Percentiles rank a stretch among this genome's conserved stretches.
phyloP scores from a whole-genome alignment of 768 basidiomycete genomes.

The Lactarius hatsudake region DNA sequence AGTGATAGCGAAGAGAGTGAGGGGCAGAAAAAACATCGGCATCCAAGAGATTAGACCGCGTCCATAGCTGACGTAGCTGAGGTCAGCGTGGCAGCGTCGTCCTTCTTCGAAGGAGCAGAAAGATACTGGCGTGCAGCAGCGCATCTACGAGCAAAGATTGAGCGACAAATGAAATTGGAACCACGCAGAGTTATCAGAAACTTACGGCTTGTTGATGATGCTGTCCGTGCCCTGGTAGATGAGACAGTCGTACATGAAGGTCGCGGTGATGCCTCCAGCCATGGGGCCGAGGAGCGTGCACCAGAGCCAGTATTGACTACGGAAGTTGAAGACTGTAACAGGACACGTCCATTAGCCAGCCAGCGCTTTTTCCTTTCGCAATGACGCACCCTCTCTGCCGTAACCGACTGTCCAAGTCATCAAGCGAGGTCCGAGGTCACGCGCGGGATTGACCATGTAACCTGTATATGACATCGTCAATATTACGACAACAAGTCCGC shows the following conservation, averaged over 20 bases:
- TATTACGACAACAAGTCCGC: too few species aligned
- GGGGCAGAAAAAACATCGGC: background rate
- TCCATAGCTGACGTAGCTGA: background rate
- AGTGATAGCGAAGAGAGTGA: too few species aligned
- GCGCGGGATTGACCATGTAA: conserved; percentile 64
- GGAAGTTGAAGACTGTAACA: conserved; percentile 38
- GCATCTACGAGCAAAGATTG: background rate
- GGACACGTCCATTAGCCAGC: background rate
- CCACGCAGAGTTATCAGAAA: background rate
- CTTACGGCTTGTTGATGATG: conserved; percentile 52
- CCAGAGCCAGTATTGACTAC: conserved; percentile 73
- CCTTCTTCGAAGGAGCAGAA: background rate
- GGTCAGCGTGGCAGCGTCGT: background rate
- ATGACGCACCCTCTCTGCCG: conserved; percentile 43
- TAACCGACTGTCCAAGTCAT: conserved; percentile 70
- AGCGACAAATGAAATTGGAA: too few species aligned
- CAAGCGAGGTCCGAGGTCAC: conserved; percentile 66
- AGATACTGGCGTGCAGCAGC: conserved; percentile 5
- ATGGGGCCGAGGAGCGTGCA: conserved; percentile 58
- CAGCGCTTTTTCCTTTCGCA: background rate
- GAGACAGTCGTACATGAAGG: conserved; percentile 55
- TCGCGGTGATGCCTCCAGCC: conserved; percentile 52
- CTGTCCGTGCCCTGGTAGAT: conserved; percentile 55
- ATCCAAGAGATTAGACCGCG: background rate
- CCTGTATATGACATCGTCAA: conserved; percentile 33